Conservation (phyloP, 768 basidiomycete species). For the Lentinula boryana region DNA sequence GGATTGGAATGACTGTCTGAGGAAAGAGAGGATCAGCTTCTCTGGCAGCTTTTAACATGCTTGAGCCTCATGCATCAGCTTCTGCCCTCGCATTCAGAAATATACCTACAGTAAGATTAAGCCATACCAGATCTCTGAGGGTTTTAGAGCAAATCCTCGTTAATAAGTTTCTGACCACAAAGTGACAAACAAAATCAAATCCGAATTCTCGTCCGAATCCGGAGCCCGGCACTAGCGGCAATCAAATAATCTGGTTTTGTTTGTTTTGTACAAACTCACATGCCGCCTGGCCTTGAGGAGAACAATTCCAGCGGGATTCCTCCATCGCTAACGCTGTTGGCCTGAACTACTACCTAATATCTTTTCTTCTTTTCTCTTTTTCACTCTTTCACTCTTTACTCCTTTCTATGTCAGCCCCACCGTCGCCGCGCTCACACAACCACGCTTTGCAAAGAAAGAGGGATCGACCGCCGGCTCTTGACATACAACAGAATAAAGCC, state of each 20-base stretch:
- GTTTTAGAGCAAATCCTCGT: neutral
- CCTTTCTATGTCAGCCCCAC: slow-evolving; percentile 37
- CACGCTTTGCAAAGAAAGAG: slow-evolving; percentile 34
- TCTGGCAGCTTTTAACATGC: neutral
- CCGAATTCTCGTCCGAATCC: neutral
- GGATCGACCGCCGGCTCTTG: slow-evolving; percentile 49
- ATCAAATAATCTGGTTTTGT: neutral
- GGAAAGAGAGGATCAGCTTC: neutral
- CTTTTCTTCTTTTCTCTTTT: slow-evolving; percentile 10
- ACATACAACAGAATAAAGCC: slow-evolving; percentile 31
- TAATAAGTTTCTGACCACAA: neutral
- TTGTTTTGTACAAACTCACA: neutral
- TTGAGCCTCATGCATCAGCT: neutral
- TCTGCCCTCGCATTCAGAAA: neutral
- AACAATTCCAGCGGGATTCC: neutral
- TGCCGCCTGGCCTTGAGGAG: neutral
- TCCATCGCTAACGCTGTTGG: neutral
- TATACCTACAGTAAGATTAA: neutral
- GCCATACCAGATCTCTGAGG: neutral
- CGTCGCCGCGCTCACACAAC: slow-evolving; percentile 34
- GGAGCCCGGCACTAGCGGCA: neutral
- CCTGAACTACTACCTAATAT: neutral
- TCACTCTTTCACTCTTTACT: slow-evolving; percentile 21
- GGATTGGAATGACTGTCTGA: neutral
- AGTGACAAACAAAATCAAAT: neutral